Conservation (phyloP, 2,329 filamentous ascomycete species). For the Phaeosphaeria sp. region DNA sequence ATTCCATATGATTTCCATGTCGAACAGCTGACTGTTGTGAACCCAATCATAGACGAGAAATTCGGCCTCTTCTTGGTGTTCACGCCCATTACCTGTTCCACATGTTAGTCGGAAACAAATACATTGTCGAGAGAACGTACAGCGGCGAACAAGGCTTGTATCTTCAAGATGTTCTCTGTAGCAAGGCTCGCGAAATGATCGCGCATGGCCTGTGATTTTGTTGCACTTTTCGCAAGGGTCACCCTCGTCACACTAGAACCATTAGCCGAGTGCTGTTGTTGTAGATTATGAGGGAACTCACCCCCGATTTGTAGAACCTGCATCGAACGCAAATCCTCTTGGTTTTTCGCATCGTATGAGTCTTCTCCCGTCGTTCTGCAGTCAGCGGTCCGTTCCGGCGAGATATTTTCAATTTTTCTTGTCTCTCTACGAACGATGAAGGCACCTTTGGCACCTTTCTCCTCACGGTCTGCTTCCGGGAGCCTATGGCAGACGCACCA, state of each 20-base stretch:
- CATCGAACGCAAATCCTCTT: constrained; percentile 43
- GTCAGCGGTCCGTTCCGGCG: constrained; percentile 38
- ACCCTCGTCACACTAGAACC: constrained; percentile 39
- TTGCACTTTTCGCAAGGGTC: constrained; percentile 41
- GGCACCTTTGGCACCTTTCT: constrained; percentile 39
- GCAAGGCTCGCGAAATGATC: constrained; percentile 42
- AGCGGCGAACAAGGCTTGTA: constrained; percentile 40
- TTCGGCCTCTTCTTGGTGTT: constrained; percentile 42
- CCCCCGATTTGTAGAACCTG: constrained; percentile 44
- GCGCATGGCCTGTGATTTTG: constrained; percentile 38
- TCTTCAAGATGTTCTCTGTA: constrained; percentile 42
- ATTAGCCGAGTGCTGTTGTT: constrained; percentile 6
- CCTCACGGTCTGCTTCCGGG: constrained; percentile 25
- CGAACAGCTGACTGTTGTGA: constrained; percentile 28
- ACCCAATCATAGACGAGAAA: constrained; percentile 42
- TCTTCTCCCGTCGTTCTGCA: constrained; percentile 38
- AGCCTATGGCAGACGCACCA: constrained; percentile 6
- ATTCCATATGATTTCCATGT: constrained; percentile 46
- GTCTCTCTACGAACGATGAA: constrained; percentile 41
- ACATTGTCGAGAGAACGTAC: constrained; percentile 18
- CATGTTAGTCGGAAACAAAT: constrained; percentile 10
- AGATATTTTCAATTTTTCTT: constrained; percentile 42
- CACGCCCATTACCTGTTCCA: constrained; percentile 43
- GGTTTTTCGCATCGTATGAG: constrained; percentile 44
- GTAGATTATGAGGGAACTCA: constrained; percentile 15